These are phyloP conservation scores for Fusarium tanahbumbuense DNA, from an alignment of 2,329 filamentous ascomycete genomes.

Conservation along the genomic window DNA sequence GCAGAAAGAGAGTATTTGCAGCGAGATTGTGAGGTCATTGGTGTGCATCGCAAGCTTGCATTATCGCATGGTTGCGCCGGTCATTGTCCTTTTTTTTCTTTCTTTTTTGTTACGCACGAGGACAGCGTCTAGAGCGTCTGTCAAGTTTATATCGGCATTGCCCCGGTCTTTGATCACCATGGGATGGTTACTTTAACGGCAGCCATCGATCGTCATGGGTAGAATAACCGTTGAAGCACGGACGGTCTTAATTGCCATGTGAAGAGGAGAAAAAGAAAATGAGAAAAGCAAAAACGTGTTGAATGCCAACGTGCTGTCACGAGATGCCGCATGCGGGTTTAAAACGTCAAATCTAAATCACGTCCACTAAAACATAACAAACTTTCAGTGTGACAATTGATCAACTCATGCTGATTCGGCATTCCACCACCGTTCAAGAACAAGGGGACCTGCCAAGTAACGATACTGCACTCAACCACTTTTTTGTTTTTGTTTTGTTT, in stretches of 20 bases:
- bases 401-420: slow-evolving; percentile 11
- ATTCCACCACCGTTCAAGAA: slow-evolving; percentile 26
- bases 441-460: slow-evolving; percentile 4
- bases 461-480: slow-evolving; percentile 5
- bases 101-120: slow-evolving; percentile 6
- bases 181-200: slow-evolving; percentile 27
- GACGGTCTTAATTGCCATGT: slow-evolving; percentile 4
- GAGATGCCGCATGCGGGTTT: slow-evolving; percentile 10
- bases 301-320: slow-evolving; percentile 4
- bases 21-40: slow-evolving; percentile 42
- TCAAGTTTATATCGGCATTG: slow-evolving; percentile 22
- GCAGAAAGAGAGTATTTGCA: slow-evolving; percentile 29
- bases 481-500: background rate
- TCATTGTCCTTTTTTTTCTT: slow-evolving; percentile 11
- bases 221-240: slow-evolving; percentile 18
- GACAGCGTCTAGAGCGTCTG: slow-evolving; percentile 15
- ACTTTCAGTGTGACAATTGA: background rate
- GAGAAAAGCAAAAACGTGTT: background rate
- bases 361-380: slow-evolving; percentile 1
- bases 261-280: background rate
- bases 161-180: slow-evolving; percentile 18
- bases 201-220: slow-evolving; percentile 9
- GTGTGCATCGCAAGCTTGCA: slow-evolving; percentile 27
- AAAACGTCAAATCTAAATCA: background rate
- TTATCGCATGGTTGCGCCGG: slow-evolving; percentile 27